Conservation (phyloP, 805 yeast species). For the Middelhovenomyces tepae region DNA sequence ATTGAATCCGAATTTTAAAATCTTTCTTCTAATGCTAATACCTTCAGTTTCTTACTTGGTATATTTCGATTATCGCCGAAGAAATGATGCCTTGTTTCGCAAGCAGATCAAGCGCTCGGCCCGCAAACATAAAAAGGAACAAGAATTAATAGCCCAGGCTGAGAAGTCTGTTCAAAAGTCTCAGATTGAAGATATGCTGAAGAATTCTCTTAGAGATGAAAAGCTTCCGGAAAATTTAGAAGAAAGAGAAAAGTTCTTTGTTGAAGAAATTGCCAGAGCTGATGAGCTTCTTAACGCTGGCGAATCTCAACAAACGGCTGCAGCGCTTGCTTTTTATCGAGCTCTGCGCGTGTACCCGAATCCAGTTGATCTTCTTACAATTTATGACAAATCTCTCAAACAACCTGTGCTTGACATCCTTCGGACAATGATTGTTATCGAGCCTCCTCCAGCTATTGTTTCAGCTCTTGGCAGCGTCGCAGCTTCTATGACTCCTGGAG, state of each 20-base stretch:
- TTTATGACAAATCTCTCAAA: slow-evolving; percentile 84
- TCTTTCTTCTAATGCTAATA: slow-evolving; percentile 1
- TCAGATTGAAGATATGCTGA: slow-evolving; percentile 51
- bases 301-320: slow-evolving; percentile 50
- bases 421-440: slow-evolving; percentile 80
- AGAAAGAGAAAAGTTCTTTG: slow-evolving; percentile 71
- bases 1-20: background rate
- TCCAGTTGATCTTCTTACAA: slow-evolving; percentile 83
- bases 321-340: slow-evolving; percentile 88
- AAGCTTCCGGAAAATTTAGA: slow-evolving; percentile 66
- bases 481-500: slow-evolving; percentile 8
- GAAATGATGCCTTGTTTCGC: slow-evolving; percentile 77
- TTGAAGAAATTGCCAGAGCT: slow-evolving; percentile 75
- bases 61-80: slow-evolving; percentile 89
- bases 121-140: slow-evolving; percentile 50
- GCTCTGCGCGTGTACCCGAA: slow-evolving; percentile 90
- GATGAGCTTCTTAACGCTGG: slow-evolving; percentile 71
- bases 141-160: slow-evolving; percentile 47
- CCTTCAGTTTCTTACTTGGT: slow-evolving; percentile 47
- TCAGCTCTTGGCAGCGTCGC: slow-evolving; percentile 48
- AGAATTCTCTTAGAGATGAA: slow-evolving; percentile 53
- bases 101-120: slow-evolving; percentile 56
- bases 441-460: slow-evolving; percentile 73
- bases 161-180: slow-evolving; percentile 45
- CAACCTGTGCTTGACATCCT: slow-evolving; percentile 73